These are phyloP conservation scores for Monosporascus sp. DNA, from an alignment of 2,329 filamentous ascomycete species.

Conservation along the genomic window DNA sequence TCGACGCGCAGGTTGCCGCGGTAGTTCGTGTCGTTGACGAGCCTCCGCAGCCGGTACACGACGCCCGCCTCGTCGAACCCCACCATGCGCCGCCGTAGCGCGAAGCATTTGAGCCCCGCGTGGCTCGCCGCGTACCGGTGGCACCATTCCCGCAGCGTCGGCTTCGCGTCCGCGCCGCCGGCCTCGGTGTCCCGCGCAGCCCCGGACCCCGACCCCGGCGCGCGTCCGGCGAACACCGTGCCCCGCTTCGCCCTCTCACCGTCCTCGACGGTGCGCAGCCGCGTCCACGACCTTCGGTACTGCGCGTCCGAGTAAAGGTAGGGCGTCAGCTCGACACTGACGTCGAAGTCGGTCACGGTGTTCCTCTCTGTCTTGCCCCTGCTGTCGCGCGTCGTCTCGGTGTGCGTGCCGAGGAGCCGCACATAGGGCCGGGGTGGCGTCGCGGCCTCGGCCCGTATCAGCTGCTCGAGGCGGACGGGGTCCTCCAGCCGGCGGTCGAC, in stretches of 20 bases:
- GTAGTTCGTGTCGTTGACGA: slow-evolving; percentile 63
- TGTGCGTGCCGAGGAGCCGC: slow-evolving; percentile 49
- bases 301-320: slow-evolving; percentile 46
- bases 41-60: slow-evolving; percentile 43
- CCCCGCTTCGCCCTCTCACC: slow-evolving; percentile 61
- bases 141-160: slow-evolving; percentile 56
- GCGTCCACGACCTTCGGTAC: slow-evolving; percentile 34
- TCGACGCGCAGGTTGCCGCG: slow-evolving; percentile 53
- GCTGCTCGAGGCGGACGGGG: slow-evolving; percentile 38
- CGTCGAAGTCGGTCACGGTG: slow-evolving; percentile 53
- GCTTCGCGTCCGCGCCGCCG: slow-evolving; percentile 29
- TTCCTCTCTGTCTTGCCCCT: slow-evolving; percentile 41
- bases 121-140: slow-evolving; percentile 58
- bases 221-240: slow-evolving; percentile 43
- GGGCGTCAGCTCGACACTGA: slow-evolving; percentile 54
- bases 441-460: slow-evolving; percentile 38
- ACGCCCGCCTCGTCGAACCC: slow-evolving; percentile 58
- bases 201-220: slow-evolving; percentile 28
- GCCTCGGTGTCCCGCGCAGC: slow-evolving; percentile 40
- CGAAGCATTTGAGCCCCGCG: slow-evolving; percentile 52
- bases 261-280: slow-evolving; percentile 50
- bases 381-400: slow-evolving; percentile 34
- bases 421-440: slow-evolving; percentile 50
- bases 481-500: slow-evolving; percentile 41
- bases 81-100: slow-evolving; percentile 45